Evolutionary conservation across 306 rosid species (phyloP), one percentile per base, ranked within the genome.

Genomic region (Trifolium fragiferum): DNA sequence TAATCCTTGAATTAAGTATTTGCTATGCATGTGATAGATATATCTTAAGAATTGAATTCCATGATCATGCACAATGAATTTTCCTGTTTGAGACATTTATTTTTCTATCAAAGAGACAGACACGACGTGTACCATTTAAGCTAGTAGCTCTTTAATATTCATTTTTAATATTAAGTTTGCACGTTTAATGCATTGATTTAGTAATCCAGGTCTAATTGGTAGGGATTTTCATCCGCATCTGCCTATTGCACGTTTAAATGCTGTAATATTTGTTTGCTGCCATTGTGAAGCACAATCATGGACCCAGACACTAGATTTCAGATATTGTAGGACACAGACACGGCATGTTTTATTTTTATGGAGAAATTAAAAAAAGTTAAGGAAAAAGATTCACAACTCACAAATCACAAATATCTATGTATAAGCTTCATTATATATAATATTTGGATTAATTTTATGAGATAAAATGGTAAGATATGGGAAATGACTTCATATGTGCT

Each of bases 381-480:
- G 25, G 32, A 20, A 12, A 3, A 54, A 53, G 19, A 16, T 32
- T 69, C 50, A 51, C 20, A 35, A 51, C 12, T 53, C 46, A 70
- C 18, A 30, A 10, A 69, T 53, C 46, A 70, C 18, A 30, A 10
- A 69, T 69, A 69, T 49, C 32, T 27, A 6, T 2, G 54, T 69
- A 30, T 6, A 18, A 37, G 40, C 30, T 37, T 49, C 73, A 49
- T 15, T 18, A 69, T 69, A 50, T 32, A 53, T 4, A 13, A 35
- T 19, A 7, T 35, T 10, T 35, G 18, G 30, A 69, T 11, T 25
- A 8, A 32, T 50, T 43, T n/a, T 50, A 4, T 70, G 63, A 5
- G 7, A 43, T 27, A 33, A 51, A 53, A 70, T 33, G 64, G 40
- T 32, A 51, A 16, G 35, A 12, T 27, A 44, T 0, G 5, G 33